Base-by-base conservation (phyloP, 2,329 filamentous ascomycete genomes). In the Massarina eburnea region DNA sequence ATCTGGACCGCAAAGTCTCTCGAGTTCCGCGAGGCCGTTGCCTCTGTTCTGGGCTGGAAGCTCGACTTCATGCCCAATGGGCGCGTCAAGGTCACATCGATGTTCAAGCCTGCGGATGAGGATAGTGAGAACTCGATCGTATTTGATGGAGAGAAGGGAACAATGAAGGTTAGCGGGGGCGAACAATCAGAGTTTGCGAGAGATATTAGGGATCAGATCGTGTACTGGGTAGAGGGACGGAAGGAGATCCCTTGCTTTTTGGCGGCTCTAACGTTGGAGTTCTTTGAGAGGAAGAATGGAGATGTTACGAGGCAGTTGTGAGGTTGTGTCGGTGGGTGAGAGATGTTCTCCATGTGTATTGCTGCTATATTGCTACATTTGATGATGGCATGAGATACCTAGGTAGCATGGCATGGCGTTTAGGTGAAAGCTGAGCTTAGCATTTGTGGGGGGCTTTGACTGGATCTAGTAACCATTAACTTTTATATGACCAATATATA, bases 51-150 rank as follows among this genome's bases (percentile, higher is more conserved):
- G 0, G 94, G 94, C 0, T 99, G 91, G 87, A 92, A 92, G 42
- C 83, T 97, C 10, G 91, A 94, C 24, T 97, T 99, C 68, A 86
- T 96, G 67, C 91, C 91, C n/a, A 96, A 96, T 68, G 94, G 94
- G 33, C 92, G 95, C 62, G 95, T 96, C 72, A 86, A 90, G 24
- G 89, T 96, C 18, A 95, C 92, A 43, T 87, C 81, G 48, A 87
- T 92, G 55, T 95, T 92, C 65, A 88, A 88, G 65, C 86, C 91
- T 0, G 73, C 82, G 68, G 66, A 79, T 6, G 83, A 88, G 44
- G 84, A 88, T 9, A 59, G 59, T 9, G 66, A 70, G 51, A 81
- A 83, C 50, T 80, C 75, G 4, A 84, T 84, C 36, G 83, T 96
- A 0, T 96, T 96, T 68, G 91, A 96, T 70, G 91, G 91, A 41